Base-by-base conservation (phyloP, 768 basidiomycete species). In the Gloeostereum incarnatum region DNA sequence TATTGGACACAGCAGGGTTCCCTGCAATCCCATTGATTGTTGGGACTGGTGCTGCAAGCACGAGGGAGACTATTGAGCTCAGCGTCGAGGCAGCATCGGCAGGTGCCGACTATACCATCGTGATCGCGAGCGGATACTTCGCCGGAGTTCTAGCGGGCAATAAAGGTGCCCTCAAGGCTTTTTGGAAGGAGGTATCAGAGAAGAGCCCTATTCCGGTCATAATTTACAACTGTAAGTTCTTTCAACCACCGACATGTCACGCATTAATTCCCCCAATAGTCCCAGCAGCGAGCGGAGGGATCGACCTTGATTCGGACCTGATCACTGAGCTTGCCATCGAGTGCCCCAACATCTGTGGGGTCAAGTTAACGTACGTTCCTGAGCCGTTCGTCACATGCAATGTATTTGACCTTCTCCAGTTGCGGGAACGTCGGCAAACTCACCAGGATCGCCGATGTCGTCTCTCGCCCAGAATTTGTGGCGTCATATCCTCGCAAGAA, bases 351-450 rank as follows among this genome's bases (percentile, higher is more conserved):
- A 65, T 86, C 26, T 76, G 68, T 47, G 92, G 91, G 16, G 80
- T 92, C 45, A 97, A 97, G 60, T 73, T 94, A 42, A 94, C 91
- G 77, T 86, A 59, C 31, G 82, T 70, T 17, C 25, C 8, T 19
- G n/a, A n/a, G n/a, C 31, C 19, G 20, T 10, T 36, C 17, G 37
- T 35, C 36, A 21, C 24, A 26, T 7, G 14, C 23, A 21, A 33
- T 54, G 13, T 48, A 44, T 31, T 41, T n/a, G n/a, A n/a, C 36
- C 18, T 43, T 19, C 46, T 37, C 30, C 48, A 89, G 86, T 30
- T 94, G 92, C 51, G 90, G 86, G 20, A 88, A 85, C 51, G 87
- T 96, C 45, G 92, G 91, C 35, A 93, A 93, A 59, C 69, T 93
- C 48, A 86, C 87, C 20, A 73, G 91, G 48, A 83, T 93, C 46